These are phyloP conservation scores for Monilinia fructicola DNA, from an alignment of 2,329 filamentous ascomycete species.

Conservation along the genomic window DNA sequence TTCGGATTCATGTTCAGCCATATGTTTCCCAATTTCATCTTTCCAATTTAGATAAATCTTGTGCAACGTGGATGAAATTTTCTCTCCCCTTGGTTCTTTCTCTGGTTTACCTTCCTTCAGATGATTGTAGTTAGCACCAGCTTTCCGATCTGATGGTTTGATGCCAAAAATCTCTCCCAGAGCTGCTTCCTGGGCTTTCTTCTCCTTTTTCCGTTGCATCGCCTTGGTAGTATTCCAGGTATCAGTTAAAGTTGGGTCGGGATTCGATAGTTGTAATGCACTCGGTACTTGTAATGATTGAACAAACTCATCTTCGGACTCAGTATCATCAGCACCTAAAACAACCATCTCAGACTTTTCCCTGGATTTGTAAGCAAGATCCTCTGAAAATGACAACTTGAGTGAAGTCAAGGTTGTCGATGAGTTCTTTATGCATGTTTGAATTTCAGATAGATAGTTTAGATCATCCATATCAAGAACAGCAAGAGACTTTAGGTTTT, in stretches of 20 bases:
- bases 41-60: not conserved
- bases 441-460: conserved; percentile 56
- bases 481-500: conserved; percentile 51
- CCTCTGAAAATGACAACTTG: conserved; percentile 58
- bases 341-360: conserved; percentile 46
- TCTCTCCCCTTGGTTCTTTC: conserved; percentile 15
- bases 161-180: conserved; percentile 55
- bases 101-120: conserved; percentile 11
- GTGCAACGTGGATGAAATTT: not conserved
- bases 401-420: conserved; percentile 55
- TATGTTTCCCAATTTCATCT: not conserved
- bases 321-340: conserved; percentile 53
- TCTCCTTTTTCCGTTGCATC: conserved; percentile 53
- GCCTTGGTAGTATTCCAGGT: conserved; percentile 47
- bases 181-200: conserved; percentile 54
- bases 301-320: conserved; percentile 57
- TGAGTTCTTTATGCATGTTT: conserved; percentile 55
- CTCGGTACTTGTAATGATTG: conserved; percentile 38
- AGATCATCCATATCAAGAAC: conserved; percentile 62
- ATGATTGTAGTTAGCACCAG: not conserved
- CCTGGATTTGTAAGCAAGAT: conserved; percentile 49
- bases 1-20: not conserved
- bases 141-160: conserved; percentile 38
- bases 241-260: conserved; percentile 33
- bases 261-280: too few relatives aligned